Base-by-base conservation (phyloP, 1,284 basidiomycete species). In the Phaffia rhodozyma region DNA sequence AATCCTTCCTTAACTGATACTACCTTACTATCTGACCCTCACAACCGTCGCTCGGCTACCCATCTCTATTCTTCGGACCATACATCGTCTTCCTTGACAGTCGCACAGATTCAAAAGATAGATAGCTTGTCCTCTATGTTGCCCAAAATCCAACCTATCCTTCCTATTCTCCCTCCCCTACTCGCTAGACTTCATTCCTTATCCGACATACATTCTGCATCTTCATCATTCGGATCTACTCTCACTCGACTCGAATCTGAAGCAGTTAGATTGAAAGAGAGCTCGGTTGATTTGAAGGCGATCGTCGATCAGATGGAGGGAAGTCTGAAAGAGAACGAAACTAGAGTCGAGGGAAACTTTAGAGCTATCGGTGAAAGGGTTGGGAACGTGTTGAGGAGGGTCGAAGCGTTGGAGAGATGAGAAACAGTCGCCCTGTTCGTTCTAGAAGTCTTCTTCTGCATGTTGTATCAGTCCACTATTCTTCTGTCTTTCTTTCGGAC, bases 101-200 rank as follows among this genome's bases (percentile, higher is more conserved):
- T 71, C 4, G 66, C 72, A n/a, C 76, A 77, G 20, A 68, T 73
- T 81, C 86, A 71, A 79, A 86, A 68, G 72, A 87, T 69, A 71
- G 73, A 77, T 49, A 66, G 72, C 16, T 75, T 82, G 1, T 80
- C 91, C n/a, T 83, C 86, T 0, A 76, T 96, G 34, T 79, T 97
- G 2, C 83, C 85, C 13, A 85, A 92, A 0, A 81, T 98, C 0
- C 86, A 87, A 23, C 91, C 92, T 0, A 81, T 90, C 0, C 78
- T 97, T 0, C 91, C 94, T 0, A 86, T 97, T 65, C 84, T 96
- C 13, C 90, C 92, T 0, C 87, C 91, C 64, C 85, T 98, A n/a
- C 81, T 98, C 25, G 84, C 84, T 0, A 85, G 94, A 3, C 77
- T 98, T 34, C 83, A 87, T 56, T 91, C 91, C 13, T 80, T 98